These are phyloP conservation scores for Yamadazyma atlantica DNA, from an alignment of 1,139 yeast genomes.

Conservation along the genomic window DNA sequence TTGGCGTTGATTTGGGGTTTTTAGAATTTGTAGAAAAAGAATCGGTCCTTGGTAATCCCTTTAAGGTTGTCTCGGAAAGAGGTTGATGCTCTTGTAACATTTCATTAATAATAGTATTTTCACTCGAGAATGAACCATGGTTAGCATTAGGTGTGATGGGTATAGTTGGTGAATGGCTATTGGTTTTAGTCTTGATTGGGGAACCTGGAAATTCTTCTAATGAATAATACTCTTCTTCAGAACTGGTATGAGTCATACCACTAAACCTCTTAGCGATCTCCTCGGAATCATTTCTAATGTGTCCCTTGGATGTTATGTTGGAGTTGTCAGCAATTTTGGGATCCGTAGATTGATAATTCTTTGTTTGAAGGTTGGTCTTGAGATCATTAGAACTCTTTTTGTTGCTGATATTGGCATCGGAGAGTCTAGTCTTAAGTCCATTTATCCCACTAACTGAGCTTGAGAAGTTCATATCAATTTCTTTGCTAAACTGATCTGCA, in stretches of 20 bases:
- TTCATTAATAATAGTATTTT: constrained; percentile 32
- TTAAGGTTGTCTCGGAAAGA: not conserved
- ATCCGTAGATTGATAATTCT: not conserved
- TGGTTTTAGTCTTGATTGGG: constrained; percentile 1
- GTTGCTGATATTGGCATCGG: not conserved
- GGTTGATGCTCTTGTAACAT: constrained; percentile 7
- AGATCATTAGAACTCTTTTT: constrained; percentile 1
- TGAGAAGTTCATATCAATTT: constrained; percentile 25
- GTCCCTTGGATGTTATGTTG: not conserved
- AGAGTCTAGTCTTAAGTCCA: constrained; percentile 1
- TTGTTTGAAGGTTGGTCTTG: not conserved
- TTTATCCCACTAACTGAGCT: constrained; percentile 6
- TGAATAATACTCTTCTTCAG: constrained; percentile 36
- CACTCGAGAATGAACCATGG: constrained; percentile 29
- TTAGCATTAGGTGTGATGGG: constrained; percentile 6
- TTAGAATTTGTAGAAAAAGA: not conserved
- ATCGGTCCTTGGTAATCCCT: constrained; percentile 3
- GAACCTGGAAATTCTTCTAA: constrained; percentile 23
- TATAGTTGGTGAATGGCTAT: constrained; percentile 1
- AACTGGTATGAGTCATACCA: constrained; percentile 10
- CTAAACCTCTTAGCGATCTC: constrained; percentile 15
- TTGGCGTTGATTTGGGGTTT: constrained; percentile 6
- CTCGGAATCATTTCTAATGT: not conserved
- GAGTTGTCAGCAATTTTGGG: not conserved
- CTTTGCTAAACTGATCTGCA: constrained; percentile 30